phyloP scores from a whole-genome alignment of 2,329 filamentous ascomycete species.

The Gnomoniopsis smithogilvyi region DNA sequence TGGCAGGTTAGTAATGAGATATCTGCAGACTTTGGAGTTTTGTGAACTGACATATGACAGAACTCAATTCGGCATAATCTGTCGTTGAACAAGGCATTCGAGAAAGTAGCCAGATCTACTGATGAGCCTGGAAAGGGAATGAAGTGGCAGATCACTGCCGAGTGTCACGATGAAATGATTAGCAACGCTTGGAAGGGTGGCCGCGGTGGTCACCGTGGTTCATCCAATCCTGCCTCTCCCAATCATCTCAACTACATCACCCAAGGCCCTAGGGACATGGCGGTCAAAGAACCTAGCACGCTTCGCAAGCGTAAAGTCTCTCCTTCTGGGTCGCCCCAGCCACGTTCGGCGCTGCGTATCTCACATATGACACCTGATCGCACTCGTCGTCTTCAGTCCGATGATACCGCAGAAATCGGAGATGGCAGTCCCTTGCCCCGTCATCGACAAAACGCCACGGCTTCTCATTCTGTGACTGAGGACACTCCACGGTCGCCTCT shows the following conservation, averaged over 20 bases:
- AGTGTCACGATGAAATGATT: constrained; percentile 82
- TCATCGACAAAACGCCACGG: constrained; percentile 45
- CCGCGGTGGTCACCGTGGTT: constrained; percentile 62
- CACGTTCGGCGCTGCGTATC: constrained; percentile 45
- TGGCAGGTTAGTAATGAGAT: constrained; percentile 71
- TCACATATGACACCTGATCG: constrained; percentile 59
- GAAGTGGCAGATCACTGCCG: constrained; percentile 94
- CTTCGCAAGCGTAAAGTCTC: constrained; percentile 56
- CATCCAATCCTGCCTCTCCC: constrained; percentile 68
- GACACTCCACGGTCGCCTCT: constrained; percentile 57
- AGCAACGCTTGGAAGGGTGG: constrained; percentile 65
- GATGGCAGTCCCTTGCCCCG: constrained; percentile 63
- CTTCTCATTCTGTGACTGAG: constrained; percentile 43
- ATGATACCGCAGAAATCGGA: constrained; percentile 36
- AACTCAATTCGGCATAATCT: constrained; percentile 97
- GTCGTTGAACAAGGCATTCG: constrained; percentile 90
- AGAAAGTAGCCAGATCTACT: constrained; percentile 86
- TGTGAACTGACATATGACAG: constrained; percentile 34
- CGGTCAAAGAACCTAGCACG: constrained; percentile 47
- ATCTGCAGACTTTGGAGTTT: background rate
- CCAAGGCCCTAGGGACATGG: constrained; percentile 55
- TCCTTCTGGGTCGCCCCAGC: constrained; percentile 53
- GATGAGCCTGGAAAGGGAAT: constrained; percentile 98
- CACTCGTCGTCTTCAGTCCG: constrained; percentile 38
- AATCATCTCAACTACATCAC: constrained; percentile 59